Evolutionary conservation across 2,329 filamentous ascomycete species (phyloP), one percentile per base, ranked within the genome.

Genomic region (Trichophyton rubrum): DNA sequence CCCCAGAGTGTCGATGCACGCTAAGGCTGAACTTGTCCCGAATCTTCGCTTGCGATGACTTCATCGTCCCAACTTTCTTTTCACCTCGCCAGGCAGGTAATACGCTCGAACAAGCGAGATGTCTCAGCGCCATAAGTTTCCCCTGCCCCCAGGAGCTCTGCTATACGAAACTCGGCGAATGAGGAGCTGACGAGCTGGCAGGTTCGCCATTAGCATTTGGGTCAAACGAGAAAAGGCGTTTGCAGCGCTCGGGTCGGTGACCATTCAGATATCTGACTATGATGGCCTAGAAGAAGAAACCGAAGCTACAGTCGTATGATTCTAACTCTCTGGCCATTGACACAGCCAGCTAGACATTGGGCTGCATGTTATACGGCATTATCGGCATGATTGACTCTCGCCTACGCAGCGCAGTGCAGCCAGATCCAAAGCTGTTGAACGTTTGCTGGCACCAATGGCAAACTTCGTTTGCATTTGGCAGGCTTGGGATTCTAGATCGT

Each of bases 41-140:
- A 38, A 9, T 38, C 33, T 51, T 27, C 45, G 20, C 51, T n/a
- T 55, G 33, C 22, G 13, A 55, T 55, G 51, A 55, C 51, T 55
- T 55, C 51, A 55, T 55, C 27, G 27, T 5, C 40, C 40, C 51
- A 55, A 55, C 51, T 55, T 20, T 33, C 24, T 55, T 35, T 35
- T 55, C 51, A 35, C 51, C 24, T 53, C 27, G 51, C 33, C 24
- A 0, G n/a, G 15, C 17, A 20, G 40, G 15, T 43, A n/a, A 55
- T 27, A 55, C 51, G 51, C 33, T n/a, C 51, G 15, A 38, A 30
- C 51, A 55, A 55, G 51, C 51, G 51, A 55, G 51, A 55, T 55
- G 51, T 55, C 51, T 55, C 51, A 55, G 51, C 51, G 27, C 15
- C 24, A 33, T 2, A 17, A 7, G n/a, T 7, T 30, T 27, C 17